phyloP scores from a whole-genome alignment of 1,284 basidiomycete species.

The Cutaneotrichosporon cavernicola region DNA sequence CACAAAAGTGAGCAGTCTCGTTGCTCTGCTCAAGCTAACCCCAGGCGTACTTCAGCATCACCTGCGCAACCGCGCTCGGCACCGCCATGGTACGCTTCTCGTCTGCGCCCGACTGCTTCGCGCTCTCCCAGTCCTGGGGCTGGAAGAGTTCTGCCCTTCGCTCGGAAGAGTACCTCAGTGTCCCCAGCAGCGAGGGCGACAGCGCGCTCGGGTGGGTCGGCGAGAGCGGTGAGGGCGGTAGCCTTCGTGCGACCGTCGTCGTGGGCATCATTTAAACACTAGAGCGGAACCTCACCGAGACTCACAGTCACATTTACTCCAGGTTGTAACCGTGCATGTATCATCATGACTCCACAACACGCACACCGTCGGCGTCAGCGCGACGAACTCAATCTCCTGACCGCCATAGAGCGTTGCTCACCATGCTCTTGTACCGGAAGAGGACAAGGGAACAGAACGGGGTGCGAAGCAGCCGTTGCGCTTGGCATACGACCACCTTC shows the following conservation, averaged over 20 bases:
- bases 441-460: too few species aligned
- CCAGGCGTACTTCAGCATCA: slow-evolving; percentile 71
- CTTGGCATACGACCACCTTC: too few species aligned
- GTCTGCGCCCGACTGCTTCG: slow-evolving; percentile 81
- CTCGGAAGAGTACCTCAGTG: slow-evolving; percentile 50
- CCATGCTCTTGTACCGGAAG: too few species aligned
- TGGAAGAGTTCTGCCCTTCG: slow-evolving; percentile 55
- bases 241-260: slow-evolving; percentile 70
- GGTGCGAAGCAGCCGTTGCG: too few species aligned
- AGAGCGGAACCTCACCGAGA: background rate
- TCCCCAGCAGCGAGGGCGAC: slow-evolving; percentile 56
- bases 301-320: background rate
- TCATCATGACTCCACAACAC: background rate
- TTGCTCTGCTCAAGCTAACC: background rate
- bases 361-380: background rate
- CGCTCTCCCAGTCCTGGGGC: slow-evolving; percentile 61
- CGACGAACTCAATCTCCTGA: too few species aligned
- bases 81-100: slow-evolving; percentile 75
- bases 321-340: slow-evolving; percentile 8
- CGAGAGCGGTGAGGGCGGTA: slow-evolving; percentile 57
- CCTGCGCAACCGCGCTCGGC: slow-evolving; percentile 76
- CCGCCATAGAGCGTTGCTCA: too few species aligned
- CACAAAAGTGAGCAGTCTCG: slow-evolving; percentile 40
- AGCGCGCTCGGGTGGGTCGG: slow-evolving; percentile 56
- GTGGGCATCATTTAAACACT: slow-evolving; percentile 64